Conservation (phyloP, 352 stramenopile genomes). For the Elongisporangium anandrum region DNA sequence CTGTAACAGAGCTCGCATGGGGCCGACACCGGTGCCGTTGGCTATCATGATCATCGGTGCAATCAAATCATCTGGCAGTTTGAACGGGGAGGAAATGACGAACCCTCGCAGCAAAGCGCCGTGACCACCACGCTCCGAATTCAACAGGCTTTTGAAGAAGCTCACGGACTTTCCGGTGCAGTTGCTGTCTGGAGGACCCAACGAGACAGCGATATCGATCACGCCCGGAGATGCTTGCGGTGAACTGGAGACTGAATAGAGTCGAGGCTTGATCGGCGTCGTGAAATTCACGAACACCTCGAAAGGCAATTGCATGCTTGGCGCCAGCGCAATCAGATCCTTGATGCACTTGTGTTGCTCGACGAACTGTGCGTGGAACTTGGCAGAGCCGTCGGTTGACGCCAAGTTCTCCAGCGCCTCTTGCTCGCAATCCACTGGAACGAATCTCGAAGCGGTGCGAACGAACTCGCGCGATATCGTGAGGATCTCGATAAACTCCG, state of each 20-base stretch:
- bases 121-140: constrained; percentile 19
- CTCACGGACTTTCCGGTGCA: not conserved
- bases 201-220: constrained; percentile 87
- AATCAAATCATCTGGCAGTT: constrained; percentile 63
- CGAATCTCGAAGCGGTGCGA: constrained; percentile 47
- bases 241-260: constrained; percentile 95
- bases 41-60: constrained; percentile 90
- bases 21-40: constrained; percentile 91
- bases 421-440: constrained; percentile 29
- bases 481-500: constrained; percentile 89
- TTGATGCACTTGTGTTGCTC: constrained; percentile 64
- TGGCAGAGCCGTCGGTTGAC: constrained; percentile 61
- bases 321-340: constrained; percentile 68
- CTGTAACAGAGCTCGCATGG: constrained; percentile 65
- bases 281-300: constrained; percentile 83
- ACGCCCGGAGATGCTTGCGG: constrained; percentile 44
- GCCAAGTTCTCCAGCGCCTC: constrained; percentile 39
- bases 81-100: constrained; percentile 87
- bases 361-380: constrained; percentile 81
- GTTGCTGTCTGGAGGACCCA: constrained; percentile 44
- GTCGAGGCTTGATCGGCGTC: constrained; percentile 83
- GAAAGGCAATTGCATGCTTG: constrained; percentile 38
- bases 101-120: constrained; percentile 86
- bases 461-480: constrained; percentile 56
- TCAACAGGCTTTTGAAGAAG: not conserved